phyloP scores from a whole-genome alignment of 139 green algal genomes.

The Chlorella sp. region DNA sequence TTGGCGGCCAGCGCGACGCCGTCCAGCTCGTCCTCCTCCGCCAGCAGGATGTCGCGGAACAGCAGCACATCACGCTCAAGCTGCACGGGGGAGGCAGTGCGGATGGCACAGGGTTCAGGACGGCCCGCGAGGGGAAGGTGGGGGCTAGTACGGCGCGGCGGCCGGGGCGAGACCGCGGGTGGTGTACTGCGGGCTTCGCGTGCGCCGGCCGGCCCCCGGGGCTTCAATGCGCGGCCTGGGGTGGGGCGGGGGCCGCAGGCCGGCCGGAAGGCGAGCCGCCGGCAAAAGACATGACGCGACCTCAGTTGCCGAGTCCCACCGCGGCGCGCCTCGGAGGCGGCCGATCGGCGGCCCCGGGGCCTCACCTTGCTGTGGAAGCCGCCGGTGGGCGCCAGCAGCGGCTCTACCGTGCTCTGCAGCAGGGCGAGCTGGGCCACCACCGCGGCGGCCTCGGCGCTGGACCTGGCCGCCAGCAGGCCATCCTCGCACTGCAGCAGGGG shows the following conservation, averaged over 20 bases:
- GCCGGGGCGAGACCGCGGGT: too few relatives aligned
- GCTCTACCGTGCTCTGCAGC: not conserved
- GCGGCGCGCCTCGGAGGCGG: not conserved
- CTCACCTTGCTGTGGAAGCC: conserved; percentile 10
- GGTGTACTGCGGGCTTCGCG: not conserved
- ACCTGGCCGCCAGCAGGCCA: not conserved
- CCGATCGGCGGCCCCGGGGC: not conserved
- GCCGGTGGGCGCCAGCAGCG: not conserved
- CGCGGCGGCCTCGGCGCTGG: too few relatives aligned
- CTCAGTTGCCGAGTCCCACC: not conserved
- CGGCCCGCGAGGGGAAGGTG: not conserved
- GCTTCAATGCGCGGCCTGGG: not conserved
- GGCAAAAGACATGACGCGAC: not conserved
- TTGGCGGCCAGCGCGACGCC: conserved; percentile 54
- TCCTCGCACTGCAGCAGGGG: conserved; percentile 4
- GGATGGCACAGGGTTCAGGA: too few relatives aligned
- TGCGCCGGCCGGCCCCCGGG: not conserved
- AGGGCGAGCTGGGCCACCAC: conserved; percentile 1
- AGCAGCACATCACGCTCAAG: conserved; percentile 49
- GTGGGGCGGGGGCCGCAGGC: not conserved
- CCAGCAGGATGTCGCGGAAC: conserved; percentile 43
- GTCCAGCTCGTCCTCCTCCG: conserved; percentile 55
- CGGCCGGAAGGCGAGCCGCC: not conserved
- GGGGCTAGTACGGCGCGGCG: too few relatives aligned
- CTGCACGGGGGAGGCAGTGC: too few relatives aligned